Percentiles rank a stretch among this genome's conserved stretches.
These are phyloP conservation scores for Aechmea fasciata DNA, from an alignment of 176 grass and related monocot genomes.

Conservation along the genomic window DNA sequence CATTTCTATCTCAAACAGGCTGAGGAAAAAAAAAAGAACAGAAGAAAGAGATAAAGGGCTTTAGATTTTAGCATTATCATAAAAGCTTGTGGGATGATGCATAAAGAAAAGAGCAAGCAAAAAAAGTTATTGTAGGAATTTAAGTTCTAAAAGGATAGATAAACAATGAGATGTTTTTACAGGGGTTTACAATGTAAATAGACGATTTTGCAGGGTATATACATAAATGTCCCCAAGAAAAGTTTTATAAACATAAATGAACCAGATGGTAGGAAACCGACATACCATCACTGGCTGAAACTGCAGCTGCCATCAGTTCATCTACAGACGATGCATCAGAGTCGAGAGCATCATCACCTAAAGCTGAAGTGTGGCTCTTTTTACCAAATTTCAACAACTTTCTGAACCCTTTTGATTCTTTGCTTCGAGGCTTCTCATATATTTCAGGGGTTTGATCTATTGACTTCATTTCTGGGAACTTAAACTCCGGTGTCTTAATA, in stretches of 20 bases:
- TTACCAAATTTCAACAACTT: conserved; percentile 89
- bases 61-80: too few species aligned
- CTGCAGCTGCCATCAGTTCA: conserved; percentile 20
- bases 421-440: conserved; percentile 36
- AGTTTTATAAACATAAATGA: neutral
- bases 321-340: conserved; percentile 50
- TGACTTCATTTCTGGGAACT: conserved; percentile 19
- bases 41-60: too few species aligned
- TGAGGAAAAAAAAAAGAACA: too few species aligned
- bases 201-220: neutral
- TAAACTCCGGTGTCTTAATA: conserved; percentile 31
- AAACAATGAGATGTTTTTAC: too few species aligned
- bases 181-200: neutral
- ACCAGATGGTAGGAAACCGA: neutral
- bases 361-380: conserved; percentile 46
- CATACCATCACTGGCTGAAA: conserved; percentile 56
- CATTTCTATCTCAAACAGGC: too few species aligned
- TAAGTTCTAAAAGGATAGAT: too few species aligned
- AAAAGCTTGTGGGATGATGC: too few species aligned
- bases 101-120: too few species aligned
- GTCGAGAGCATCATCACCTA: conserved; percentile 29
- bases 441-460: conserved; percentile 33
- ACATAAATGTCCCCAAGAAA: too few species aligned
- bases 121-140: too few species aligned
- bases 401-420: conserved; percentile 78